Percentiles rank a stretch among this genome's conserved stretches.
phyloP scores from a whole-genome alignment of 2,329 filamentous ascomycete genomes.

The Colletotrichum trifolii region DNA sequence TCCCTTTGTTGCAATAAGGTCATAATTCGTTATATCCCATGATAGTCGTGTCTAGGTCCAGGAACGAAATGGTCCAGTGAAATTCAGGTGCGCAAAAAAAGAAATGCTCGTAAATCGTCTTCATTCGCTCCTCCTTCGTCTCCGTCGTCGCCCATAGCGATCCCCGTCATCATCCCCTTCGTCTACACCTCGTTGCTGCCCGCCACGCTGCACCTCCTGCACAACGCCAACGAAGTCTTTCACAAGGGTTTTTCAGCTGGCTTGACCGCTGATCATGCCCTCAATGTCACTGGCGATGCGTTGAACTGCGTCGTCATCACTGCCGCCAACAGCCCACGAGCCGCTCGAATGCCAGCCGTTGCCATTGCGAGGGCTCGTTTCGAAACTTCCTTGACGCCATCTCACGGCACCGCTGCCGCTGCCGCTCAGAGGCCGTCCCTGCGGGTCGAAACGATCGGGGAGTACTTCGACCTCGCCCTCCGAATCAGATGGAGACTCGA shows the following conservation, averaged over 20 bases:
- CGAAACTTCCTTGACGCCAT: slow-evolving; percentile 56
- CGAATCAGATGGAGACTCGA: slow-evolving; percentile 40
- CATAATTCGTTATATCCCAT: slow-evolving; percentile 26
- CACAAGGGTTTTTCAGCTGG: slow-evolving; percentile 46
- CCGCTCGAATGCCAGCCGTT: slow-evolving; percentile 53
- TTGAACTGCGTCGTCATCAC: slow-evolving; percentile 55
- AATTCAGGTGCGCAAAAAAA: slow-evolving; percentile 2
- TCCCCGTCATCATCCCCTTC: slow-evolving; percentile 39
- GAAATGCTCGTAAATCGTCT: slow-evolving; percentile 20
- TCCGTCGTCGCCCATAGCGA: slow-evolving; percentile 27
- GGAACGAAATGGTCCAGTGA: slow-evolving; percentile 4
- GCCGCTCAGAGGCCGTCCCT: slow-evolving; percentile 53
- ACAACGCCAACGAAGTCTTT: slow-evolving; percentile 44
- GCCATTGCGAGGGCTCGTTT: slow-evolving; percentile 46
- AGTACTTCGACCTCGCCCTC: slow-evolving; percentile 56
- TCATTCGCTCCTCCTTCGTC: slow-evolving; percentile 36
- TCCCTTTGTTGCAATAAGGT: slow-evolving; percentile 3
- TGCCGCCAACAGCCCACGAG: slow-evolving; percentile 58
- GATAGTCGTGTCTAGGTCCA: slow-evolving; percentile 18
- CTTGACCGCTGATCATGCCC: slow-evolving; percentile 44
- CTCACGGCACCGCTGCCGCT: slow-evolving; percentile 34
- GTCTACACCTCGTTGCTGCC: slow-evolving; percentile 32
- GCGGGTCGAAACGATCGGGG: slow-evolving; percentile 59
- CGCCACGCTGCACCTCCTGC: slow-evolving; percentile 27
- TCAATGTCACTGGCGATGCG: slow-evolving; percentile 50